Evolutionary conservation across 371 early-diverging fungal species (phyloP), one percentile per base, ranked within the genome.

Genomic region (Mortierella sp.): DNA sequence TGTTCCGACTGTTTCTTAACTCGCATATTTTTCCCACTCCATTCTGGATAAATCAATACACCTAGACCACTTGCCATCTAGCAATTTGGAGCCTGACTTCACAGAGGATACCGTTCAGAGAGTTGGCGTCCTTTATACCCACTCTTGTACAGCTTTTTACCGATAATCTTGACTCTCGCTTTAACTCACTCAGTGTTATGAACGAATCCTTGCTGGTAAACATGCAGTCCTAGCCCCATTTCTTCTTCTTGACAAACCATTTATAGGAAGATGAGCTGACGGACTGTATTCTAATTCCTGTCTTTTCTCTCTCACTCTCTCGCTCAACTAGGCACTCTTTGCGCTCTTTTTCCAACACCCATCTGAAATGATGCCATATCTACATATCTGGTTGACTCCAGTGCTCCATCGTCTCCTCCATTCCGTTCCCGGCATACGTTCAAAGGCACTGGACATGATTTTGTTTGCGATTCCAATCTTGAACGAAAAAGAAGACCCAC

Each of bases 181-280:
- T 76, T 62, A 64, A 72, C 23, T 76, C 76, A 0, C 51, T 59
- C 15, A 72, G 64, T 21, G 64, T 68, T 52, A 76, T 48, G 29
- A 64, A 60, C 57, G 71, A 76, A 16, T 63, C 56, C 4, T 23
- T 75, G 3, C 18, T 66, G 56, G 75, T 75, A 63, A 28, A 58
- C n/a, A n/a, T n/a, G n/a, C n/a, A n/a, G n/a, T n/a, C n/a, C n/a
- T n/a, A n/a, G n/a, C n/a, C n/a, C n/a, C n/a, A n/a, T n/a, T n/a
- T n/a, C n/a, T n/a, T n/a, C n/a, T n/a, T n/a, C n/a, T 37, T 9
- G 37, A 53, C 53, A 26, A 9, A 26, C 51, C 9, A 18, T 51
- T 16, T 51, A 6, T 51, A 19, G 19, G 9, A 51, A 16, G 51
- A 16, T 51, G 16, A 18, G 16, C 9, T 18, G 19, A 18, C 16